Conservation (phyloP, 2,329 filamentous ascomycete genomes). For the Xylariomycetidae sp. region DNA sequence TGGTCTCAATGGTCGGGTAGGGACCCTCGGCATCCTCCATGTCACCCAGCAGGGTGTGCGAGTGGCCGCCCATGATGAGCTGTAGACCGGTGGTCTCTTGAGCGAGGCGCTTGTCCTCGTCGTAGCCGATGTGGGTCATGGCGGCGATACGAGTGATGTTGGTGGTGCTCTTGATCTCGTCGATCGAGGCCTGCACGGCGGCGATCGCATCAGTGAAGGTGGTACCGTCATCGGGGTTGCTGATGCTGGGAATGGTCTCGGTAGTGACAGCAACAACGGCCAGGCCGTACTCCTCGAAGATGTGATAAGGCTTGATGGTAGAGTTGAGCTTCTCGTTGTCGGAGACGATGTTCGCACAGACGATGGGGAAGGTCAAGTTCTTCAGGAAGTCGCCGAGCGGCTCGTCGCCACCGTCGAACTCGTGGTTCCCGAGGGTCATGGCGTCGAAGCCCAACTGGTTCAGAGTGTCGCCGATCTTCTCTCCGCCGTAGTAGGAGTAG, state of each 20-base stretch:
- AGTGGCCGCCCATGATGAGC: conserved; percentile 51
- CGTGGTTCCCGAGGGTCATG: conserved; percentile 65
- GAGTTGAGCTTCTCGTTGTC: conserved; percentile 54
- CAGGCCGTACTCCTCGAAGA: conserved; percentile 56
- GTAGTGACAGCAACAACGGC: conserved; percentile 64
- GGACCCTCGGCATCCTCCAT: conserved; percentile 53
- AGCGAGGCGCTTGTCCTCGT: conserved; percentile 58
- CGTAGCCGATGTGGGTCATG: conserved; percentile 64
- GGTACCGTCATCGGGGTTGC: conserved; percentile 53
- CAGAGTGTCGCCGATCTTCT: conserved; percentile 63
- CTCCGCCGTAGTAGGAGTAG: conserved; percentile 61
- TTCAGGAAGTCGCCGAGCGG: conserved; percentile 56
- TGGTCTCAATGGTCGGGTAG: conserved; percentile 60
- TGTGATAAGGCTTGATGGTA: conserved; percentile 61
- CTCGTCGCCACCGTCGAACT: conserved; percentile 62
- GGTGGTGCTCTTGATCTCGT: conserved; percentile 56
- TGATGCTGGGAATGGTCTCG: conserved; percentile 52
- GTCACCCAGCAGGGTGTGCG: conserved; percentile 50
- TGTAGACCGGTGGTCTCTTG: conserved; percentile 57
- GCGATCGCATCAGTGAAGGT: conserved; percentile 53
- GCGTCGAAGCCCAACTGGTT: conserved; percentile 63
- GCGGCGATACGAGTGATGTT: conserved; percentile 62
- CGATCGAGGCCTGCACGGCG: conserved; percentile 57
- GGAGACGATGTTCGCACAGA: conserved; percentile 61
- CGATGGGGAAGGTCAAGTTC: conserved; percentile 61